Conservation (phyloP, 2,329 filamentous ascomycete species). For the Fusarium oxysporum region DNA sequence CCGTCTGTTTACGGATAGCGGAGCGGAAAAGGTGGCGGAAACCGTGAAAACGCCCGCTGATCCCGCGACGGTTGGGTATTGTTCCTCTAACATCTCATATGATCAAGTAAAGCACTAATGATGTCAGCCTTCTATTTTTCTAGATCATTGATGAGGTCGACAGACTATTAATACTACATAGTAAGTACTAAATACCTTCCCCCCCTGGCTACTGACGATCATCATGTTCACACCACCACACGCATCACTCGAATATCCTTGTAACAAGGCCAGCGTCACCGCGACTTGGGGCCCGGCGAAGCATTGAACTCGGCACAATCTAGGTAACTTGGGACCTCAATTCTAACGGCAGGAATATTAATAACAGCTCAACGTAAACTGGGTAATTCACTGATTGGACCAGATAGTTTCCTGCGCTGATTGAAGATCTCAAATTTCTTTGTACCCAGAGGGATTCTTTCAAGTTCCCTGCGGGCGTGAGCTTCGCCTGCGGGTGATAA, state of each 20-base stretch:
- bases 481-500: background rate
- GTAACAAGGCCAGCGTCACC: conserved; percentile 12
- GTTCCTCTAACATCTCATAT: conserved; percentile 16
- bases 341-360: no score
- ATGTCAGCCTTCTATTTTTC: conserved; percentile 19
- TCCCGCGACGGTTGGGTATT: conserved; percentile 15
- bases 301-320: background rate
- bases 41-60: conserved; percentile 30
- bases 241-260: conserved; percentile 5
- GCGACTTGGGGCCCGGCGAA: background rate
- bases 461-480: background rate
- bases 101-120: conserved; percentile 21
- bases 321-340: background rate
- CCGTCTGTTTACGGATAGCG: conserved; percentile 1
- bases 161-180: background rate
- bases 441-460: background rate
- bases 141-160: conserved; percentile 8
- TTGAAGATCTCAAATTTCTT: background rate
- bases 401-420: background rate
- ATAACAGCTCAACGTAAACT: background rate
- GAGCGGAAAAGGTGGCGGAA: conserved; percentile 7
- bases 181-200: background rate
- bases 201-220: background rate
- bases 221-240: conserved; percentile 10
- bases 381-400: background rate